These are phyloP conservation scores for Wickerhamomyces alni DNA, from an alignment of 805 yeast species.

Conservation along the genomic window DNA sequence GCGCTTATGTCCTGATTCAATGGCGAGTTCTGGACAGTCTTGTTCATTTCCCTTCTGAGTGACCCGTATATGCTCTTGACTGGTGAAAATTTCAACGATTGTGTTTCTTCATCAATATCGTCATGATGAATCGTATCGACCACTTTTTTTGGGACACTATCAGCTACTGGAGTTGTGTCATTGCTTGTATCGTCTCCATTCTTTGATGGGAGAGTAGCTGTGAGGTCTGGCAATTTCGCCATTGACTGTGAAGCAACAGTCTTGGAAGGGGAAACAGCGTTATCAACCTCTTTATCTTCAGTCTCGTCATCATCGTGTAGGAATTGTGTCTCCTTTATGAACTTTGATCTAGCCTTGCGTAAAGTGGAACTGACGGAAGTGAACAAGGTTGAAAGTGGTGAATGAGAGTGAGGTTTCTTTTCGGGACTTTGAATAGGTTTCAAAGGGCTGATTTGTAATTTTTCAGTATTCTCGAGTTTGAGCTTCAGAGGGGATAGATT, in stretches of 20 bases:
- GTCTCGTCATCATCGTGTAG: conserved; percentile 3
- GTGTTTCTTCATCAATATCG: background rate
- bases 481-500: conserved; percentile 1
- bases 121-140: background rate
- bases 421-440: conserved; percentile 9
- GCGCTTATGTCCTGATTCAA: background rate
- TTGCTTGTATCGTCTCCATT: no score
- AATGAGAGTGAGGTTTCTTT: conserved; percentile 2
- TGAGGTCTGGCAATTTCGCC: no score
- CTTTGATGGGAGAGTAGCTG: no score
- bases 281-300: background rate
- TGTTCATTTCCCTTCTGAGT: conserved; percentile 20
- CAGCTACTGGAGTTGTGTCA: background rate
- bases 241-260: no score
- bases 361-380: conserved; percentile 21
- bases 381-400: conserved; percentile 21
- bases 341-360: conserved; percentile 17
- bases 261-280: background rate
- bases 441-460: background rate
- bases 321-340: conserved; percentile 13
- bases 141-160: background rate
- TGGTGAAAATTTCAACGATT: conserved; percentile 17
- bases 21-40: conserved; percentile 7
- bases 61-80: conserved; percentile 23
- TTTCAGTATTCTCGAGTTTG: conserved; percentile 2